Base-by-base conservation (phyloP, 2,329 filamentous ascomycete genomes). In the Monosporascus sp. region DNA sequence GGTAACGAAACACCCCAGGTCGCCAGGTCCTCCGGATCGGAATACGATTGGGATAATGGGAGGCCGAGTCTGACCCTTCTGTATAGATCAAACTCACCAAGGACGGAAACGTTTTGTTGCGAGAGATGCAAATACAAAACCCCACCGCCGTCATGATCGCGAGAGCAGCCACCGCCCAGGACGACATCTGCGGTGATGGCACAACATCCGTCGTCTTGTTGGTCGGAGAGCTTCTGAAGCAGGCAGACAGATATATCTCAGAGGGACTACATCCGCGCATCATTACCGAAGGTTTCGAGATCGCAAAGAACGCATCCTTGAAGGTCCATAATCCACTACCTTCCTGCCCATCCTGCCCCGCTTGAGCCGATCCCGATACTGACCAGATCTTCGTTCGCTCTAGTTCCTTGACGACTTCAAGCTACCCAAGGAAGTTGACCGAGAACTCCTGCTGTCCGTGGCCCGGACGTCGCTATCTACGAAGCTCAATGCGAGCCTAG, bases 131-230 rank as follows among this genome's bases (percentile, higher is more conserved):
- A 85, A 97, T 97, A 71, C 93, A 97, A 77, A 97, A 97, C 74
- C 94, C 94, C 27, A 99, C 94, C 37, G 94, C 94, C 61, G 94
- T 94, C 58, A 87, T 87, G 84, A 87, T 87, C 71, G 84, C 84
- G 53, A 77, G 84, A 69, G 91, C 93, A 66, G 94, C 94, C 54
- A 99, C 94, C 38, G 94, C 94, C 62, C 93, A 99, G 73, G 94
- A 99, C 73, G 94, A 99, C 67, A 99, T 99, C 65, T 96, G 91
- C 64, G 94, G 94, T 68, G 94, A 99, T 73, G 94, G 94, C 67
- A 99, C 94, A 65, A 99, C 94, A 43, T 97, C 91, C 47, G 93
- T 97, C 31, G 94, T 99, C 50, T 77, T 99, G 65, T 77, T 97
- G 71, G 92, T 99, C 50, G 94, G 94, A 71, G 94, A 99, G 79